phyloP scores from a whole-genome alignment of 345 rosid genomes.

The Sonneratia caseolaris region DNA sequence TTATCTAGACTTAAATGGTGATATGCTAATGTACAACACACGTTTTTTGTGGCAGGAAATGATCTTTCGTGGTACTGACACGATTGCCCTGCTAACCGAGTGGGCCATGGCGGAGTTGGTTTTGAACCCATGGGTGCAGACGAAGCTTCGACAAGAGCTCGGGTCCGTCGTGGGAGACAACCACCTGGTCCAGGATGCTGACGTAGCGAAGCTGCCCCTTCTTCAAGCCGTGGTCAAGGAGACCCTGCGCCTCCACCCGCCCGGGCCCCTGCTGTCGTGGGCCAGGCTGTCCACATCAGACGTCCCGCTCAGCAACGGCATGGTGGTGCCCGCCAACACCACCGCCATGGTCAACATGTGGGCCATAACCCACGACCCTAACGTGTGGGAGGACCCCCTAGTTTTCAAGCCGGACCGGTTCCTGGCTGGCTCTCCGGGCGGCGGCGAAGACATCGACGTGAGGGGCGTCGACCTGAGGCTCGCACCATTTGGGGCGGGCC shows the following conservation, averaged over 20 bases:
- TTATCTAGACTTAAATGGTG: background rate
- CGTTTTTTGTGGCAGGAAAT: conserved; percentile 30
- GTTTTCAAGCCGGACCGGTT: conserved; percentile 36
- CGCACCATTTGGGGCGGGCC: conserved; percentile 55
- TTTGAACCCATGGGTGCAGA: conserved; percentile 28
- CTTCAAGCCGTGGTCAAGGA: conserved; percentile 44
- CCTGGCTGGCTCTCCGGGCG: conserved; percentile 13
- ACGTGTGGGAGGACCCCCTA: conserved; percentile 29
- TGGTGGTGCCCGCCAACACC: conserved; percentile 34
- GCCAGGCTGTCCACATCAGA: conserved; percentile 43
- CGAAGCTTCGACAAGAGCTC: conserved; percentile 22
- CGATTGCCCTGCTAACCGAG: conserved; percentile 38
- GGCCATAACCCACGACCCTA: conserved; percentile 48
- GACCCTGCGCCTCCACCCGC: conserved; percentile 42
- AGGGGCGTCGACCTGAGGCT: conserved; percentile 35
- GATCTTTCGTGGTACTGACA: conserved; percentile 49
- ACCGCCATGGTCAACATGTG: conserved; percentile 56
- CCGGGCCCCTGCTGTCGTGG: conserved; percentile 51
- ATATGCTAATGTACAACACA: too few relatives aligned
- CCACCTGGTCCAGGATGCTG: conserved; percentile 16
- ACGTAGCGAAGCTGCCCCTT: conserved; percentile 21
- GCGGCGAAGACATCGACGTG: conserved; percentile 25
- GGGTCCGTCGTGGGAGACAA: conserved; percentile 5
- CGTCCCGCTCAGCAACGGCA: conserved; percentile 39
- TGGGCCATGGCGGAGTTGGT: conserved; percentile 44